Conservation (phyloP, 352 stramenopile genomes). For the Pythium pectinolyticum region DNA sequence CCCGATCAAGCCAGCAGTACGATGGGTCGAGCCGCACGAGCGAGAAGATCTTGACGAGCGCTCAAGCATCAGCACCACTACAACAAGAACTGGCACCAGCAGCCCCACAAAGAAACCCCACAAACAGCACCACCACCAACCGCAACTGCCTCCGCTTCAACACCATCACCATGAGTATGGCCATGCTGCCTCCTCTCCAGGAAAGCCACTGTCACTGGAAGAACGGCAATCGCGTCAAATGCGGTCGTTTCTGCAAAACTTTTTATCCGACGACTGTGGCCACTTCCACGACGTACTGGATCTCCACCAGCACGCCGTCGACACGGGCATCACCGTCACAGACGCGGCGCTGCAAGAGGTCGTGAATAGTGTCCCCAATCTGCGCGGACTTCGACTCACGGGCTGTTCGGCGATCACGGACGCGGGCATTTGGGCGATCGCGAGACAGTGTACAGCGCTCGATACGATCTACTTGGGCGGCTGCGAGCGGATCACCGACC, state of each 20-base stretch:
- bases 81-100: too few relatives aligned
- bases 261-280: constrained; percentile 75
- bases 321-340: constrained; percentile 84
- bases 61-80: too few relatives aligned
- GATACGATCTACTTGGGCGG: constrained; percentile 78
- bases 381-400: constrained; percentile 66
- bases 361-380: constrained; percentile 61
- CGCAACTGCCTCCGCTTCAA: background rate
- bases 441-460: constrained; percentile 66
- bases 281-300: constrained; percentile 79
- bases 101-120: too few relatives aligned
- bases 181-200: background rate
- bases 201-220: constrained; percentile 37
- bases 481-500: constrained; percentile 81
- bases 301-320: constrained; percentile 82
- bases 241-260: constrained; percentile 91
- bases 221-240: constrained; percentile 78
- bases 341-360: constrained; percentile 92
- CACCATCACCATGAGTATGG: too few relatives aligned
- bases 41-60: too few relatives aligned
- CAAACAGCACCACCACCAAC: too few relatives aligned
- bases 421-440: constrained; percentile 85
- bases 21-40: too few relatives aligned
- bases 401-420: constrained; percentile 84
- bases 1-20: too few relatives aligned